These are phyloP conservation scores for Isabelozyma pseudorhagii DNA, from an alignment of 805 yeast genomes.

Conservation along the genomic window DNA sequence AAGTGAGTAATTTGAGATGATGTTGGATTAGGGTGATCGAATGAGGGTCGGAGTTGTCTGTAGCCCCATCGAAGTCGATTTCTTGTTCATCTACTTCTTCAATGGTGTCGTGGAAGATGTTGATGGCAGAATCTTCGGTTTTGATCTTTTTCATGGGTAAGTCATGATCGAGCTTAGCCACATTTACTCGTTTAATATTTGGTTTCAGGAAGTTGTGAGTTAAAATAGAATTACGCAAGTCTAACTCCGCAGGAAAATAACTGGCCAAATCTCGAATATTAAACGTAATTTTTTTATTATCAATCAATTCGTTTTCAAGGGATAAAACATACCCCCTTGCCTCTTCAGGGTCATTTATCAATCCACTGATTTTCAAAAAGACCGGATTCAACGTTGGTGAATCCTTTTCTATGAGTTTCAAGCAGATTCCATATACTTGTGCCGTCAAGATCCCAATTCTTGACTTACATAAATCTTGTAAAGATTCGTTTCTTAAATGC, in stretches of 20 bases:
- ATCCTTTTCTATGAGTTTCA: slow-evolving; percentile 55
- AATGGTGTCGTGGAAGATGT: neutral
- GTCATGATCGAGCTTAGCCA: slow-evolving; percentile 8
- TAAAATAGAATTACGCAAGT: slow-evolving; percentile 45
- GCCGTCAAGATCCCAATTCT: slow-evolving; percentile 71
- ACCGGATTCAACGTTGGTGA: slow-evolving; percentile 44
- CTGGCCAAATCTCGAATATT: slow-evolving; percentile 30
- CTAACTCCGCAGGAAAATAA: slow-evolving; percentile 37
- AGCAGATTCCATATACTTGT: slow-evolving; percentile 55
- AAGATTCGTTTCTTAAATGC: slow-evolving; percentile 58
- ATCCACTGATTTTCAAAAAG: slow-evolving; percentile 42
- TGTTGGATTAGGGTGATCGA: slow-evolving; percentile 42
- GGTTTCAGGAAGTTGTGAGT: slow-evolving; percentile 41
- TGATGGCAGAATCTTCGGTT: slow-evolving; percentile 13
- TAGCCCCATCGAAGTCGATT: slow-evolving; percentile 7
- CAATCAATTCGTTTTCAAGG: slow-evolving; percentile 32
- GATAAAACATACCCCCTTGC: slow-evolving; percentile 18
- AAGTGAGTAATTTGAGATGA: slow-evolving; percentile 68
- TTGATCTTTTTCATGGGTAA: slow-evolving; percentile 19
- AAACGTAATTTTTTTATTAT: slow-evolving; percentile 32
- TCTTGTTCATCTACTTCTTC: neutral
- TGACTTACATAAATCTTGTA: slow-evolving; percentile 60
- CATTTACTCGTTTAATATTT: slow-evolving; percentile 14
- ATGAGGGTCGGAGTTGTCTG: slow-evolving; percentile 23
- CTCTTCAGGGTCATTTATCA: slow-evolving; percentile 50